Base-by-base conservation (phyloP, 2,329 filamentous ascomycete species). In the Myriangium duriaei region DNA sequence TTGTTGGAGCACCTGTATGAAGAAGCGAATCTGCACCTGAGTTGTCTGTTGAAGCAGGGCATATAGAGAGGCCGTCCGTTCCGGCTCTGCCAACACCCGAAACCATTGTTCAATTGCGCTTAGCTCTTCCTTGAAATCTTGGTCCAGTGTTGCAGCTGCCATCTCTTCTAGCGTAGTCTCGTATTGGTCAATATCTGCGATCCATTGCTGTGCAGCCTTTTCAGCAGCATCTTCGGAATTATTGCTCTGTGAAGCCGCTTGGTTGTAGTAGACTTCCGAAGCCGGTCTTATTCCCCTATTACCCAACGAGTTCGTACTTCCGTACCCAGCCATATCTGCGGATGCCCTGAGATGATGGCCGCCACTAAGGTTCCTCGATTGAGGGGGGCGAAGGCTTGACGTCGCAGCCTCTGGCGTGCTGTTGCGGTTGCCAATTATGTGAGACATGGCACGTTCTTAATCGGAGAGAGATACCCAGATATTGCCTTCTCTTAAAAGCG, bases 61-160 rank as follows among this genome's bases (percentile, higher is more conserved):
- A 59, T 98, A 98, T 42, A 96, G 66, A 34, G 91, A 91, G 45
- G 91, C 91, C 13, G 91, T 98, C 45, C 91, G 75, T 64, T 98
- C 91, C 17, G 91, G 87, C 64, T 96, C 91, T 55, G 88, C 96
- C 47, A 98, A 68, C 38, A 98, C 91, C 45, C 87, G 81, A 62
- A 98, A 98, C 91, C 91, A 98, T 68, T 98, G 91, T 65, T 98
- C 91, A 55, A 98, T 98, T 49, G 91, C 91, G 57, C 86, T 95
- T 44, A 98, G 74, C 62, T 98, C 91, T 62, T 96, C 91, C 67
- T 98, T 98, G 70, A 98, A 98, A 57, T 98, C 91, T 66, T 98
- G 91, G 57, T 98, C 91, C 39, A 96, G 69, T n/a, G 91, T 96
- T 17, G 91, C 91, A 19, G 88, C 87, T 30, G 91, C 91, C 91